Base-by-base conservation (phyloP, 2,329 filamentous ascomycete species). In the Lasiodiplodia theobromae region DNA sequence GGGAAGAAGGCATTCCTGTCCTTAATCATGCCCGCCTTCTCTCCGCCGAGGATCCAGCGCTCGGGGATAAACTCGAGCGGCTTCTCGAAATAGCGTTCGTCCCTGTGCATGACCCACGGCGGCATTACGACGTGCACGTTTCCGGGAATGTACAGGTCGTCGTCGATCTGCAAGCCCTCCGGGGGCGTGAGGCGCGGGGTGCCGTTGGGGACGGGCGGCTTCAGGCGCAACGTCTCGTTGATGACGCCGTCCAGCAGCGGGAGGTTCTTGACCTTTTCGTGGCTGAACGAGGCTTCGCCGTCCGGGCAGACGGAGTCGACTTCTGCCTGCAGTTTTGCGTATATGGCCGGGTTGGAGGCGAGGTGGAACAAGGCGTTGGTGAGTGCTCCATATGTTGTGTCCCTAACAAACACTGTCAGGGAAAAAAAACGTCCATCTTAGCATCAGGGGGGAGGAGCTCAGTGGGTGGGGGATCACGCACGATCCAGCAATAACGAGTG, bases 291-390 rank as follows among this genome's bases (percentile, higher is more conserved):
- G 1, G 77, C 28, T 4, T 81, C 80, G n/a, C 81, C 76, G 62
- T 79, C 78, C 28, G 79, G 77, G 2, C 73, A 71, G 58, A 80
- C 80, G 8, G 72, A 71, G 52, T 78, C 73, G 58, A 82, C 74
- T 63, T 80, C 79, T 3, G 74, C 70, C 66, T 72, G 74, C 12
- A 80, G 68, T 37, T 75, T 75, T 53, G 75, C 71, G 57, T 82
- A 72, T 5, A 75, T 74, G 18, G 69, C 57, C 2, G 79, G 72
- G 70, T 83, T 81, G 38, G 80, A 76, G 12, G 80, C 74, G 37
- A 84, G 78, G 73, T 84, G 83, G 76, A 82, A 83, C 69, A 84
- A 77, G 1, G 76, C 78, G 10, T 78, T 78, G 28, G 78, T 74
- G 71, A 82, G 74, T 21, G 80, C 77, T 6, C 80, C 82, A 1